Conservation (phyloP, 2,329 filamentous ascomycete species). For the Aspergillus fischeri region DNA sequence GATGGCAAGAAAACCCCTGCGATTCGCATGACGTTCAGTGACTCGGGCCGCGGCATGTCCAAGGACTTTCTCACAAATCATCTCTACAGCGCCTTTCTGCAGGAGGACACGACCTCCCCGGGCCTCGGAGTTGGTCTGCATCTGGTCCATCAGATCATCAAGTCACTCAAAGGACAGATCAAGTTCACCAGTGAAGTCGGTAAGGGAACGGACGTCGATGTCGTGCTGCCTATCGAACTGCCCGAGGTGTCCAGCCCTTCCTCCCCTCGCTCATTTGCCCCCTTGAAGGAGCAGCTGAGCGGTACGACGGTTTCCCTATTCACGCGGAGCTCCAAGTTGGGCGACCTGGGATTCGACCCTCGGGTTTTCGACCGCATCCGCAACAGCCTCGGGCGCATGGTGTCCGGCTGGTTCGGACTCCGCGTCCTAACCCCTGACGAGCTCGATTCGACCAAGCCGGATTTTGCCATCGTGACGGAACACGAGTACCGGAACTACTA, state of each 20-base stretch:
- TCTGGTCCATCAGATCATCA: slow-evolving; percentile 46
- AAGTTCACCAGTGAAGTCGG: slow-evolving; percentile 20
- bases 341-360: slow-evolving; percentile 9
- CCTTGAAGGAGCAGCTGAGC: slow-evolving; percentile 6
- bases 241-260: background rate
- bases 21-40: slow-evolving; percentile 17
- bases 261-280: background rate
- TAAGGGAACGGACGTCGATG: slow-evolving; percentile 20
- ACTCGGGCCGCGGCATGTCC: slow-evolving; percentile 28
- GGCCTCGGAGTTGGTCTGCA: slow-evolving; percentile 59
- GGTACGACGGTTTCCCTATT: slow-evolving; percentile 16
- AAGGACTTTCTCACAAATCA: slow-evolving; percentile 21
- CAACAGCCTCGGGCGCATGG: slow-evolving; percentile 13
- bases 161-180: slow-evolving; percentile 20
- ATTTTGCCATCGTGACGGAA: slow-evolving; percentile 19
- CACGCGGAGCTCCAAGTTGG: slow-evolving; percentile 10
- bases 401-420: slow-evolving; percentile 16
- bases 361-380: slow-evolving; percentile 12
- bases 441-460: slow-evolving; percentile 3
- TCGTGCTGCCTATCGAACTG: slow-evolving; percentile 12
- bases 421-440: slow-evolving; percentile 12
- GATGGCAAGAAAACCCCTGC: slow-evolving; percentile 8
- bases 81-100: slow-evolving; percentile 55
- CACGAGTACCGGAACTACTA: slow-evolving; percentile 17
- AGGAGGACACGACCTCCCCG: slow-evolving; percentile 52